Evolutionary conservation across 176 grass and related monocot genomes (phyloP), one percentile per base, ranked within the genome.

Genomic region (Neostapfia colusana): DNA sequence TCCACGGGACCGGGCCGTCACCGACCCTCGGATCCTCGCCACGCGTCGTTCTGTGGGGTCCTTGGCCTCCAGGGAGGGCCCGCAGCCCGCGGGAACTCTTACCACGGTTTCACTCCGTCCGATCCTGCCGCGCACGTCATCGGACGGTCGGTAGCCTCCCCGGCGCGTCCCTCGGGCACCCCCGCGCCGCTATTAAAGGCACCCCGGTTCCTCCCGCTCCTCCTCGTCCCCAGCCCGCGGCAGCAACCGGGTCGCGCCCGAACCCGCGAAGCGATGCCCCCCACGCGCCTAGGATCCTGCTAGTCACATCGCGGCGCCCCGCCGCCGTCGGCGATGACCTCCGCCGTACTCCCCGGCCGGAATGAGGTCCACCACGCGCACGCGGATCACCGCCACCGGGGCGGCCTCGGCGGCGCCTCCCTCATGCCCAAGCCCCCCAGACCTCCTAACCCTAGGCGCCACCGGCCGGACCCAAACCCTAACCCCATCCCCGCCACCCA

Each of bases 291-390:
- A 66, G 66, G 69, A 59, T 57, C 46, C 20, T n/a, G n/a, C n/a
- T 23, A 56, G 79, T 82, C 39, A 87, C 73, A 65, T 77, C 65
- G 37, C 75, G 41, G 17, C 15, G 10, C 69, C 68, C 40, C 58
- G 18, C 45, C 56, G 44, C 39, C 1, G 0, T 38, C 79, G 88
- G 73, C 65, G 65, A 97, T 97, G 94, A 81, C 94, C 62, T 97
- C 94, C 24, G 91, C 88, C 36, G 74, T 97, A 60, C 79, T 97
- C 61, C 79, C 91, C 67, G 84, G 90, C 69, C 84, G 68, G 72
- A 88, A 89, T 85, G 91, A 97, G 85, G 86, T 91, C 49, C 84
- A 87, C 67, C 75, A 65, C 43, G 18, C 43, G 7, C 60, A 65
- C 62, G 27, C 59, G 43, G 71, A 70, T 67, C 85, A 80, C 71